phyloP scores from a whole-genome alignment of 116 monocot genomes.

The Dioscorea cayenensis region DNA sequence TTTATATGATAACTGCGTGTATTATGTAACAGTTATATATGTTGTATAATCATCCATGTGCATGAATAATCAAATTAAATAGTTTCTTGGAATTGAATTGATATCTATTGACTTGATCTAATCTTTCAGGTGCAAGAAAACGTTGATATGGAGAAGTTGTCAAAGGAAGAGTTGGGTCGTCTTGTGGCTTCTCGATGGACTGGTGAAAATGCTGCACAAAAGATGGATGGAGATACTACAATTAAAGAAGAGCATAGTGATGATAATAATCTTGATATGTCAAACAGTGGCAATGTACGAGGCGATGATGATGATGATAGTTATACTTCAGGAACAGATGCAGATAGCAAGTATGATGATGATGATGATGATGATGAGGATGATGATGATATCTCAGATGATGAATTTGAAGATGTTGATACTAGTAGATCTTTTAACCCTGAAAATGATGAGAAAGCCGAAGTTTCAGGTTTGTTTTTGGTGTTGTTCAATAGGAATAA shows the following conservation, averaged over 20 bases:
- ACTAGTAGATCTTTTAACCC: slow-evolving; percentile 29
- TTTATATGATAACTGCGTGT: too few species aligned
- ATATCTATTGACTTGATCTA: neutral
- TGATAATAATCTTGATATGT: slow-evolving; percentile 21
- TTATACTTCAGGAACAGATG: slow-evolving; percentile 61
- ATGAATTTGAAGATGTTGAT: slow-evolving; percentile 44
- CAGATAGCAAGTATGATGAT: slow-evolving; percentile 36
- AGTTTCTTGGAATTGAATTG: neutral
- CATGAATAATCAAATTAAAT: too few species aligned
- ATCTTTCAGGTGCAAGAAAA: slow-evolving; percentile 39
- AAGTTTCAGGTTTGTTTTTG: slow-evolving; percentile 31
- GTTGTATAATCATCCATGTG: too few species aligned
- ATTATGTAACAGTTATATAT: too few species aligned
- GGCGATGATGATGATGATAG: slow-evolving; percentile 43
- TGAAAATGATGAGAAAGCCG: slow-evolving; percentile 43
- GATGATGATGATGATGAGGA: slow-evolving; percentile 36
- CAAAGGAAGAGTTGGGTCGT: slow-evolving; percentile 92
- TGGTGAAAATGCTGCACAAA: slow-evolving; percentile 42
- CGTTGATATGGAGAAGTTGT: slow-evolving; percentile 47
- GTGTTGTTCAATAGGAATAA: neutral
- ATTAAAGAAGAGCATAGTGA: slow-evolving; percentile 23
- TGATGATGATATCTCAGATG: slow-evolving; percentile 29
- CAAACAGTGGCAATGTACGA: slow-evolving; percentile 18
- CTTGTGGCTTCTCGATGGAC: slow-evolving; percentile 98
- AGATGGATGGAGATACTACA: slow-evolving; percentile 35